Base-by-base conservation (phyloP, 495 filamentous ascomycete genomes). In the Jackrogersella multiformis region DNA sequence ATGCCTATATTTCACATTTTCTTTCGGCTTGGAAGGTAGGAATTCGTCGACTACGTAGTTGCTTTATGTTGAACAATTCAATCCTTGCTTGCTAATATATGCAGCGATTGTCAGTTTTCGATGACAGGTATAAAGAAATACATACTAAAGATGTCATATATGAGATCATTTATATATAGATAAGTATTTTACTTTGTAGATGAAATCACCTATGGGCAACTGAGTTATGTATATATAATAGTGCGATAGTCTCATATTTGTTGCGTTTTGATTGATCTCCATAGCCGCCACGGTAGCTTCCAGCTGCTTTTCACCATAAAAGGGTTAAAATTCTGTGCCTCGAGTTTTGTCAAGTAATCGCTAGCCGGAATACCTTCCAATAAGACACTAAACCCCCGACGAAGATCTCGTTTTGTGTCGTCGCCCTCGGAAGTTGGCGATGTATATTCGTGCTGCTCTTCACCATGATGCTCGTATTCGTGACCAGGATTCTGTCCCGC, bases 231-330 rank as follows among this genome's bases (percentile, higher is more conserved):
- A 30, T 42, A 7, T 42, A 46, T 36, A 45, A 45, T 13, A 21
- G 15, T 12, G 39, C 26, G 30, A 42, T 4, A 12, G 5, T 23
- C 18, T 75, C 55, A 74, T 54, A 94, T 84, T 64, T 79, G 84
- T 72, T 84, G 83, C 7, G 82, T 83, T 53, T 77, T 83, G 52
- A 84, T 87, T 0, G 90, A 90, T 77, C 85, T 85, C 78, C 92
- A 99, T 20, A 93, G 82, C 61, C 86, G 89, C 90, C 90, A 97
- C 4, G 95, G 94, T 41, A 98, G 80, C 71, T 84, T 91, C 95
- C 95, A 99, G 61, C 92, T 91, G 38, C 86, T 85, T 79, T 80
- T 74, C 84, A 88, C 75, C 89, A 74, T 72, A 85, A 88, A 69
- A 76, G 86, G 64, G 79, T 99, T 90, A 69, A 99, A 99, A 73